Base-by-base conservation (phyloP, 2,329 filamentous ascomycete genomes). In the Incumbomyces lentus region DNA sequence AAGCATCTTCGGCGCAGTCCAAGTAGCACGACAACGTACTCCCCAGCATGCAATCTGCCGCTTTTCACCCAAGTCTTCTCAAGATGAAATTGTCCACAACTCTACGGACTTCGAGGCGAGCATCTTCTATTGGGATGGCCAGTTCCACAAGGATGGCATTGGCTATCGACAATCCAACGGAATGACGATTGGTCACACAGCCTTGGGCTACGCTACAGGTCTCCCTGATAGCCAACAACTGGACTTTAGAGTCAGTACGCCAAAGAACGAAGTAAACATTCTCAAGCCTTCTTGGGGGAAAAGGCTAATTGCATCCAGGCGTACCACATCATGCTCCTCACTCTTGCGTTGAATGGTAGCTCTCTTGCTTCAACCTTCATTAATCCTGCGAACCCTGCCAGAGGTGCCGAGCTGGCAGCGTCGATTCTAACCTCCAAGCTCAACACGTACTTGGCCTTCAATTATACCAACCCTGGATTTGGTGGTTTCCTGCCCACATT, bases 101-200 rank as follows among this genome's bases (percentile, higher is more conserved):
- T 52, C 64, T 0, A 57, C 40, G 33, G 29, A 11, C 1, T 68
- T 69, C 22, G 56, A 62, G 19, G 60, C 58, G 51, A 60, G 68
- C 40, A 49, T 69, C 13, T 49, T 70, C 12, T 68, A 64, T 51
- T 70, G 67, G 66, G 68, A 71, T 49, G 67, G 65, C n/a, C 61
- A 65, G 18, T 69, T 70, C 30, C 67, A 69, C 43, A 63, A 65
- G 40, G 62, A 68, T 41, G 60, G 64, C 17, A 58, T 70, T 2
- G 58, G 61, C 8, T 70, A 68, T 52, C 69, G 70, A 46, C 49
- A 56, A 2, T 55, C 54, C 13, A 70, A 70, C 48, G 68, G 38
- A 8, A 13, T 40, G 18, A 31, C 16, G 8, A 40, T 40, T 17
- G 12, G n/a, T 30, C 17, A 40, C 16, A 40, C 38, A n/a, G 13